phyloP scores from a whole-genome alignment of 2,329 filamentous ascomycete species.

The Claviceps quebecensis region DNA sequence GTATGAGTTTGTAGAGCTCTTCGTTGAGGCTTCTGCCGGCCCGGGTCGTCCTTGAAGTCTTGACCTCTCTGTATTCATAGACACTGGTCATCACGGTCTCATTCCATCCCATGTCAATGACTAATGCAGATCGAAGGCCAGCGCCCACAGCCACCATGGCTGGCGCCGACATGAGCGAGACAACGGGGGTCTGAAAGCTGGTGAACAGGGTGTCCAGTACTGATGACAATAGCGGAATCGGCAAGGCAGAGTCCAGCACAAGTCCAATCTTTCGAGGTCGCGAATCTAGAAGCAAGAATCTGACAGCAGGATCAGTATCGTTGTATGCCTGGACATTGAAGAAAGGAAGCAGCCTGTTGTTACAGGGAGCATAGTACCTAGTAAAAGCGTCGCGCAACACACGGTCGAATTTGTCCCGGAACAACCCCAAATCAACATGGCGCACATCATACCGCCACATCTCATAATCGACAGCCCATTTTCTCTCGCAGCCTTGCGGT shows the following conservation, averaged over 20 bases:
- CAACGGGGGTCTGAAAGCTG: constrained; percentile 62
- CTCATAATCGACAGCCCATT: constrained; percentile 54
- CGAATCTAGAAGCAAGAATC: constrained; percentile 56
- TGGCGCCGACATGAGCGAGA: constrained; percentile 68
- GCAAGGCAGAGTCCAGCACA: constrained; percentile 62
- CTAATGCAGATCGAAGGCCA: constrained; percentile 70
- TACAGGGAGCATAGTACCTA: constrained; percentile 36
- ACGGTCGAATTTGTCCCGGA: constrained; percentile 78
- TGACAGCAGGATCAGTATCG: constrained; percentile 14
- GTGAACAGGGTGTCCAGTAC: constrained; percentile 67
- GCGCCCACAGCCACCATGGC: constrained; percentile 63
- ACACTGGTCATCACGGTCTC: constrained; percentile 77
- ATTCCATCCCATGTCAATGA: constrained; percentile 85
- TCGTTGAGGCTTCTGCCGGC: constrained; percentile 60
- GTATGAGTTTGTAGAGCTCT: constrained; percentile 52
- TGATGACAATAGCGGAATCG: constrained; percentile 63
- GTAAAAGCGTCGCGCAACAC: constrained; percentile 69
- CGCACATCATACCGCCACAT: constrained; percentile 68
- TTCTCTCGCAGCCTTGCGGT: constrained; percentile 26
- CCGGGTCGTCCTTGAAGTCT: constrained; percentile 54
- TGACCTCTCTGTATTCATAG: constrained; percentile 80
- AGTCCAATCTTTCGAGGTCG: constrained; percentile 62
- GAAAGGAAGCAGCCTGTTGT: neutral
- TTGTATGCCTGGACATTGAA: neutral
- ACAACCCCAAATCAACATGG: constrained; percentile 59